Base-by-base conservation (phyloP, 495 filamentous ascomycete genomes). In the Glarea lozoyensis region DNA sequence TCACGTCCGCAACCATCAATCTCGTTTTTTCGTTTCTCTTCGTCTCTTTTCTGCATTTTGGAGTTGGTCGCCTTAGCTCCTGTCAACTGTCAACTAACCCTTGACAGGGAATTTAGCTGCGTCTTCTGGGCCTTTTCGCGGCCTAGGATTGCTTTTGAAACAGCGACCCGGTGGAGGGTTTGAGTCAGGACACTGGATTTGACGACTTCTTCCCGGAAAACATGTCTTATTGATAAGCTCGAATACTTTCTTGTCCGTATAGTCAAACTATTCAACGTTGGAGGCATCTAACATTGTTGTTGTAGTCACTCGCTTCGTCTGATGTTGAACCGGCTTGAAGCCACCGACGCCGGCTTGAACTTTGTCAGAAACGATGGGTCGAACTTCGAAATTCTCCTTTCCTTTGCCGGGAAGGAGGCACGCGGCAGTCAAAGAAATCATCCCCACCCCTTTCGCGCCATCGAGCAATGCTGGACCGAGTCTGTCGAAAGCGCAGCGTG, bases 331-430 rank as follows among this genome's bases (percentile, higher is more conserved):
- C 4, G 6, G 5, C 17, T 10, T 24, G n/a, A 25, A 40, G 21
- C 37, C 21, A 25, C 21, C 19, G 2, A 12, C n/a, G 3, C 16
- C n/a, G 1, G 37, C 37, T 45, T 40, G 24, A 22, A 24, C n/a
- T 23, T 31, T 18, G 27, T 29, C 37, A 34, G 37, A 32, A 37
- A 55, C 37, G 21, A 74, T 74, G 70, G 69, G 68, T 32, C 58
- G 63, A 45, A 61, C 61, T 39, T 70, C 71, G 13, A 74, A 68
- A 40, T 76, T 76, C 46, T 62, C 57, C 19, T 76, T 76, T 39
- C 67, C 72, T 23, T 54, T 73, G 10, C 69, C 70, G 39, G 68
- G 70, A 23, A 67, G 72, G 39, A 66, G 58, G 36, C 50, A 60
- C 20, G 67, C 64, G 46, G 40, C 51, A 30, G 36, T 59, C 65